Conservation (phyloP, 2,329 filamentous ascomycete species). For the Aureobasidium pullulans region DNA sequence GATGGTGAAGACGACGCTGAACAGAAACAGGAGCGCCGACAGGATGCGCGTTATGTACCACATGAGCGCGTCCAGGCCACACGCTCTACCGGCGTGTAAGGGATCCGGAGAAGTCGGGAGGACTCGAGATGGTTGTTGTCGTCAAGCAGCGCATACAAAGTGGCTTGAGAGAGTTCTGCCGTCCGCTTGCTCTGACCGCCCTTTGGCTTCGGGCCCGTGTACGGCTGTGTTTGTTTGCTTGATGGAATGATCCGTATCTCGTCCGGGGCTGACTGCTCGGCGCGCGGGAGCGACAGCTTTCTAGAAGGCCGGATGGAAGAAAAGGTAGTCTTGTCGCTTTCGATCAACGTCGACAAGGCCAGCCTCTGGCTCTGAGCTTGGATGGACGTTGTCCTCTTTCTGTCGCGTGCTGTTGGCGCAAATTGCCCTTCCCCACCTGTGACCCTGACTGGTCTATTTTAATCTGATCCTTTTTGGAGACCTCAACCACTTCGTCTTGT, state of each 20-base stretch:
- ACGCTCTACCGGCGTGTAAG: conserved; percentile 13
- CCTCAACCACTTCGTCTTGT: neutral
- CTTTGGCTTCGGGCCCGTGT: neutral
- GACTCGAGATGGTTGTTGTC: neutral
- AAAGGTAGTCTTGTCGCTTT: neutral
- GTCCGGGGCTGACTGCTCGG: neutral
- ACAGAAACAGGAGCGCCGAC: conserved; percentile 76
- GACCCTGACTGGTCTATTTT: neutral
- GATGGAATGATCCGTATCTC: neutral
- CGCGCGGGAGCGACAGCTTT: neutral
- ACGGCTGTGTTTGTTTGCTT: too few relatives aligned
- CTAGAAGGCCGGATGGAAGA: neutral
- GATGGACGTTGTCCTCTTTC: conserved; percentile 2
- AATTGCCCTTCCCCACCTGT: neutral
- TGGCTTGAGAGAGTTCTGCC: conserved; percentile 10
- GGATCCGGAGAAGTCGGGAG: neutral
- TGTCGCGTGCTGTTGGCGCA: neutral
- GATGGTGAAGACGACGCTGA: conserved; percentile 90
- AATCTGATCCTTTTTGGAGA: neutral
- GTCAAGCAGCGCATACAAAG: conserved; percentile 1
- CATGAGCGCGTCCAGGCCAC: conserved; percentile 44
- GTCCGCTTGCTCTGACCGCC: conserved; percentile 7
- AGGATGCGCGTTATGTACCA: conserved; percentile 68
- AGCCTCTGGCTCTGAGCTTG: neutral
- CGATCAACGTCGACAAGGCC: neutral